Evolutionary conservation across 202 grass and related monocot species (phyloP).

Genomic region (Carex arenaria): DNA sequence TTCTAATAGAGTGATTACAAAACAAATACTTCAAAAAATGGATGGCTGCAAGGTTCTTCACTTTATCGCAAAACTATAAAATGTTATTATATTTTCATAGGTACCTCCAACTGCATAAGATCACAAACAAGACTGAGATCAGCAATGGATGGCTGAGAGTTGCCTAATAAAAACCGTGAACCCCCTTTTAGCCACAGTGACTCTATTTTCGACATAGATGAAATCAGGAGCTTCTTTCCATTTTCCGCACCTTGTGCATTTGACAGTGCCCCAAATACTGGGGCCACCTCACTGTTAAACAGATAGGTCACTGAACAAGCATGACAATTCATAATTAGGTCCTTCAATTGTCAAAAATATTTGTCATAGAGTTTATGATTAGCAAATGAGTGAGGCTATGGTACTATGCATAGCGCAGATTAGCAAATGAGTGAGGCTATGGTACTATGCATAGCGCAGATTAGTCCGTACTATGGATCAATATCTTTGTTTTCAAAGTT

Average conservation of each 20-base stretch:
- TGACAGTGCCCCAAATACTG: conserved; percentile 51
- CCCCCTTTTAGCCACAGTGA: conserved; percentile 63
- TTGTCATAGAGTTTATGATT: too few species aligned
- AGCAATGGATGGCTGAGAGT: conserved; percentile 57
- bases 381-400: too few species aligned
- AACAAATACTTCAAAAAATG: background rate
- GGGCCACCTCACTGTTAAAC: conserved; percentile 41
- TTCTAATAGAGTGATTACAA: background rate
- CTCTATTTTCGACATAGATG: conserved; percentile 57
- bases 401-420: too few species aligned
- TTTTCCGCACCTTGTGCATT: conserved; percentile 49
- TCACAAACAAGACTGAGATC: conserved; percentile 88
- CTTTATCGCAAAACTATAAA: background rate
- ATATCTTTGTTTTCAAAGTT: too few species aligned
- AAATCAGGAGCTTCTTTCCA: conserved; percentile 42
- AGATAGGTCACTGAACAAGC: conserved; percentile 45
- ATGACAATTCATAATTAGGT: conserved; percentile 10
- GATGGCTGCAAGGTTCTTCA: background rate
- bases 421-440: too few species aligned
- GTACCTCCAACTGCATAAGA: conserved; percentile 89
- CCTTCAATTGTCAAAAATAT: conserved; percentile 1
- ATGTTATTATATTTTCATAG: background rate
- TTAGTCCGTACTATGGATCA: too few species aligned
- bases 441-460: too few species aligned
- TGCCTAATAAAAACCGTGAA: conserved; percentile 69